Evolutionary conservation across 495 filamentous ascomycete species (phyloP), one percentile per base, ranked within the genome.

Genomic region (Aspergillus baeticus): DNA sequence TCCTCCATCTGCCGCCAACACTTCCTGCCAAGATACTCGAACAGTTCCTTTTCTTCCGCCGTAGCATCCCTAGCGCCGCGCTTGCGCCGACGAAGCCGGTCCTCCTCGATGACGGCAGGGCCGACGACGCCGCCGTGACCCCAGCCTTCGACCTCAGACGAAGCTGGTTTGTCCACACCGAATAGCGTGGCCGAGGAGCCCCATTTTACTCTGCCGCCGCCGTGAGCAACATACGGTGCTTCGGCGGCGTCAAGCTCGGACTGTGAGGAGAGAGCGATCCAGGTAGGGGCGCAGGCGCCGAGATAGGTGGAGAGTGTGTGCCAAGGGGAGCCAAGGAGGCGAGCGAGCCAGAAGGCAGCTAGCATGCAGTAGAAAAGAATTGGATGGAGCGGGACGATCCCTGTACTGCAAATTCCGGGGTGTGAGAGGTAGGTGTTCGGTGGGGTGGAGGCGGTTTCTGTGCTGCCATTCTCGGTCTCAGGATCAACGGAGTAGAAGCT

Each of bases 1-100:
- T 75, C 79, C 77, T 98, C 94, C 84, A 98, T 92, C 74, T 87
- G 74, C 67, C 63, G 78, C 94, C 94, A 98, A 61, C 81, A 87
- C 62, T 76, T 69, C 45, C 81, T 81, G 2, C 91, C 93, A 37
- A 88, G 62, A 54, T 80, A 80, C 73, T 95, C 90, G 70, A 96
- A 96, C 58, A 81, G 72, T 50, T 79, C 81, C 55, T 78, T 84
- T 37, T 74, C 75, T 69, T 93, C 89, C 51, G 68, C 62, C 3
- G 84, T 91, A 39, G 87, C 55, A 60, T 87, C 81, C 33, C 64
- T 65, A 10, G 79, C 79, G 6, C 80, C 82, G 14, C 77, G 75
- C 65, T 78, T 83, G 44, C 87, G 71, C 11, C 84, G 80, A 38
- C 75, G 73, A 15, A 51, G 56, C 50, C 79, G 68, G 63, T 84